These are phyloP conservation scores for Ceratobasidium sp. DNA, from an alignment of 1,284 basidiomycete genomes.

Conservation along the genomic window DNA sequence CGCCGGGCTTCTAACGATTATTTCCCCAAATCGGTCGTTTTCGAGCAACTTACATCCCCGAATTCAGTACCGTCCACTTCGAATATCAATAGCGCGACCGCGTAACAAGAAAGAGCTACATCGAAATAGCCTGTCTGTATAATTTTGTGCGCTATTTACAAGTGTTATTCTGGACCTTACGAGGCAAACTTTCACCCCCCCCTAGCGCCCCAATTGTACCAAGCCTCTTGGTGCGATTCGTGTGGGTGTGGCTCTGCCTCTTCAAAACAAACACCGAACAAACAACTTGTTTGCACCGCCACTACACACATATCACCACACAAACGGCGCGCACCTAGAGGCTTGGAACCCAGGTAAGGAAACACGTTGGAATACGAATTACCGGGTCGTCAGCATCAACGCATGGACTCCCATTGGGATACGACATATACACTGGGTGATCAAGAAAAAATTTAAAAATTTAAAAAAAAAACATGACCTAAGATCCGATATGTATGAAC, in stretches of 20 bases:
- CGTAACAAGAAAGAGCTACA: neutral
- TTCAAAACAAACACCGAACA: neutral
- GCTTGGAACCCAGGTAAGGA: neutral
- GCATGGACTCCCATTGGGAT: too few relatives aligned
- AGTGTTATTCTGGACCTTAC: neutral
- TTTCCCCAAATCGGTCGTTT: neutral
- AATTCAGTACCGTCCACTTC: neutral
- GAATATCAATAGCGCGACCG: neutral
- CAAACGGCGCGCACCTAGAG: neutral
- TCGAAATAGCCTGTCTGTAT: neutral
- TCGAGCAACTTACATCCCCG: neutral
- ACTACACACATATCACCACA: neutral
- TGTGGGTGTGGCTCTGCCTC: neutral
- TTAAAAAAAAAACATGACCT: too few relatives aligned
- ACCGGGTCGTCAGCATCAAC: too few relatives aligned
- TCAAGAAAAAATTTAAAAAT: too few relatives aligned
- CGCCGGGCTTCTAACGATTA: neutral
- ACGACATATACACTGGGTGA: too few relatives aligned
- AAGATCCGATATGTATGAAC: too few relatives aligned
- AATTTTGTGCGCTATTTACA: neutral
- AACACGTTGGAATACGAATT: too few relatives aligned
- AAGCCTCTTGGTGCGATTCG: neutral
- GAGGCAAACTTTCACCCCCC: neutral
- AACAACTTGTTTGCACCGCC: neutral
- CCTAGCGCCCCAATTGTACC: neutral